These are phyloP conservation scores for Blastomyces emzantsi DNA, from an alignment of 2,329 filamentous ascomycete species.

Conservation along the genomic window DNA sequence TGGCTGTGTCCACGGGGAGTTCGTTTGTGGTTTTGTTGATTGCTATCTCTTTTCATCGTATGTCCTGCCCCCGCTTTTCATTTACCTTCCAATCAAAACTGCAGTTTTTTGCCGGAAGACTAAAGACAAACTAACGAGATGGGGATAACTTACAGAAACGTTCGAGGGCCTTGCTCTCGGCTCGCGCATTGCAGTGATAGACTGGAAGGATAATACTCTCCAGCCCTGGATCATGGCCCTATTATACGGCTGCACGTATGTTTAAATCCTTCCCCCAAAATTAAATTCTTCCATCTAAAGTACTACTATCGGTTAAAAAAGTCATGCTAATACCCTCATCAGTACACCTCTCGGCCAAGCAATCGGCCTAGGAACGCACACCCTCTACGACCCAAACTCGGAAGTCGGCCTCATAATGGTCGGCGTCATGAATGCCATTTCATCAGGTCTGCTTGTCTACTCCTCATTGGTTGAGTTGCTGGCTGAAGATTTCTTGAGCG, in stretches of 20 bases:
- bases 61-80: conserved; percentile 7
- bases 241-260: conserved; percentile 54
- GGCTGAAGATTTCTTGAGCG: conserved; percentile 67
- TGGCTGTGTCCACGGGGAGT: conserved; percentile 28
- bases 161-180: conserved; percentile 30
- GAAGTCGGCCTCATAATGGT: conserved; percentile 66
- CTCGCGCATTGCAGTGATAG: conserved; percentile 26
- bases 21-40: conserved; percentile 29
- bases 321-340: conserved; percentile 6
- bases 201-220: conserved; percentile 23
- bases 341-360: conserved; percentile 71
- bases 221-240: conserved; percentile 63
- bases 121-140: conserved; percentile 5
- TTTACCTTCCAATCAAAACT: not conserved
- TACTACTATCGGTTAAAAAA: not conserved
- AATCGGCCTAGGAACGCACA: conserved; percentile 66
- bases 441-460: conserved; percentile 65
- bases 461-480: conserved; percentile 69
- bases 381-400: conserved; percentile 63
- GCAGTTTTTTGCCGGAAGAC: not conserved
- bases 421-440: conserved; percentile 74
- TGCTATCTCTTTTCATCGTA: conserved; percentile 32
- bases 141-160: conserved; percentile 21
- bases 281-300: not conserved
- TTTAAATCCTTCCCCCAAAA: not conserved